These are phyloP conservation scores for Sporothrix euskadiensis DNA, from an alignment of 2,329 filamentous ascomycete genomes.

Conservation along the genomic window DNA sequence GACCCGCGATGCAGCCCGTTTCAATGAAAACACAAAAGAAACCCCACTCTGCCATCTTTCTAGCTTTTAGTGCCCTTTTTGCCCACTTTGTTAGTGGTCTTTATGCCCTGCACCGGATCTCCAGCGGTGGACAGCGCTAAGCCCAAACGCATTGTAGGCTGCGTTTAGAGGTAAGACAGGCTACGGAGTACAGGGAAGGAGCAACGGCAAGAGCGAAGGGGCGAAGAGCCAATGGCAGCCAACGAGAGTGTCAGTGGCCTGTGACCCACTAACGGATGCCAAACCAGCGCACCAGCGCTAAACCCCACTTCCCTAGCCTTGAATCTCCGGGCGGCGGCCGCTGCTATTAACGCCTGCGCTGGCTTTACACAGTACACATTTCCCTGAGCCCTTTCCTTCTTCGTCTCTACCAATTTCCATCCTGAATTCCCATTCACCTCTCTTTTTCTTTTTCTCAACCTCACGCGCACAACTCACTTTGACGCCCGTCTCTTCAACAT, in stretches of 20 bases:
- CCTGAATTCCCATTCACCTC: neutral
- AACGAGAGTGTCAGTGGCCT: neutral
- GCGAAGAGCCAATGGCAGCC: neutral
- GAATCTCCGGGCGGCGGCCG: neutral
- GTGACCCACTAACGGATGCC: neutral
- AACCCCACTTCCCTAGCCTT: slow-evolving; percentile 22
- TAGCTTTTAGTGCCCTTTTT: neutral
- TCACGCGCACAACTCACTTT: neutral
- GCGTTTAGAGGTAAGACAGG: neutral
- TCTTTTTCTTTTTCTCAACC: neutral
- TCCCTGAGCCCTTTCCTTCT: neutral
- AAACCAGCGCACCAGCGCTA: slow-evolving; percentile 17
- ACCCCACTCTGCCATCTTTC: neutral
- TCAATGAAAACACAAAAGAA: neutral
- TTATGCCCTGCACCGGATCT: slow-evolving; percentile 13
- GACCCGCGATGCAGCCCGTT: neutral
- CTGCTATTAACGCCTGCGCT: neutral
- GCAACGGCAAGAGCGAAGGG: neutral
- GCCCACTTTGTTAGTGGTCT: neutral
- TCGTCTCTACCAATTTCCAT: neutral
- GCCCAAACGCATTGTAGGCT: slow-evolving; percentile 7
- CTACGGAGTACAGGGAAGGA: too few species aligned
- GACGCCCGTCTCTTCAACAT: neutral
- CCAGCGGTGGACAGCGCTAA: slow-evolving; percentile 16
- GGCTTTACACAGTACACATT: neutral